A percentile compares a stretch with the other conserved stretches of the same genome.
These are phyloP conservation scores for Wickerhamia fluorescens DNA, from an alignment of 805 yeast species.

Conservation along the genomic window DNA sequence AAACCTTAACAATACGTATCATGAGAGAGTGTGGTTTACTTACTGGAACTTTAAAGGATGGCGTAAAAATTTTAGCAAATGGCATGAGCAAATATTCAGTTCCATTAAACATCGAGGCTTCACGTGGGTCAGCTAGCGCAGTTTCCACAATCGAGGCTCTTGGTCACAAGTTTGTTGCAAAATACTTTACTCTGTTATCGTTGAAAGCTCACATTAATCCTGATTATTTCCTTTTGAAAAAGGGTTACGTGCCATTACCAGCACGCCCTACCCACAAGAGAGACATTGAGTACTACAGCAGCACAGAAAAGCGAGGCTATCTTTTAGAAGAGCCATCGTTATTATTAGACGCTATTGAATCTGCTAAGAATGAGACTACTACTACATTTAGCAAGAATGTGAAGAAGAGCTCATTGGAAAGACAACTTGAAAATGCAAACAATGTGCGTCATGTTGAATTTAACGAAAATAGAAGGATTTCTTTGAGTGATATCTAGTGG, in stretches of 20 bases:
- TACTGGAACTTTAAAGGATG: conserved; percentile 65
- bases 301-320: conserved; percentile 70
- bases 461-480: conserved; percentile 6
- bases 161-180: conserved; percentile 71
- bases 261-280: conserved; percentile 83
- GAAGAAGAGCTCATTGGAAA: conserved; percentile 30
- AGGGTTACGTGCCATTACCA: conserved; percentile 74
- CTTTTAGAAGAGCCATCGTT: conserved; percentile 37
- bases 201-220: conserved; percentile 76
- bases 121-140: conserved; percentile 71
- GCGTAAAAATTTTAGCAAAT: conserved; percentile 73
- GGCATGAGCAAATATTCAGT: conserved; percentile 46
- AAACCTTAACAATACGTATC: conserved; percentile 63
- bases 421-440: conserved; percentile 28
- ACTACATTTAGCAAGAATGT: conserved; percentile 14
- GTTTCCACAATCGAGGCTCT: conserved; percentile 62
- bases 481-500: conserved; percentile 6
- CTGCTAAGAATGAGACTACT: conserved; percentile 9
- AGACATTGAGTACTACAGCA: conserved; percentile 72
- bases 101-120: conserved; percentile 73
- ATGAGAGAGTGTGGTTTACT: conserved; percentile 72
- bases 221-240: conserved; percentile 54
- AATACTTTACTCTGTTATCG: conserved; percentile 57
- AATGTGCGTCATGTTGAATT: conserved; percentile 9
- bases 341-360: conserved; percentile 28